These are phyloP conservation scores for Penicillium sp. DNA, from an alignment of 2,329 filamentous ascomycete species.

Conservation along the genomic window DNA sequence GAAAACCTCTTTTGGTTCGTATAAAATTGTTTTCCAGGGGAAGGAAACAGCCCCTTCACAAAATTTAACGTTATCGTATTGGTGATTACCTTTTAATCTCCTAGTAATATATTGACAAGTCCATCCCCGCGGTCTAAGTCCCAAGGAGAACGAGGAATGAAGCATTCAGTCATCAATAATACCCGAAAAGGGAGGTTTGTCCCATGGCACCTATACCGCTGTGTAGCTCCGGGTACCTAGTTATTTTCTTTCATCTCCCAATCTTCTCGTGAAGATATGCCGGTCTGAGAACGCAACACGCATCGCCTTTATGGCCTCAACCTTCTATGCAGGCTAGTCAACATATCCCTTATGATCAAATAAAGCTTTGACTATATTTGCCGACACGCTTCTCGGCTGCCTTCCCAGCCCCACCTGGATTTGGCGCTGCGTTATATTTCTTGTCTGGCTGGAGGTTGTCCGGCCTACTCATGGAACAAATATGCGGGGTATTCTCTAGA, in stretches of 20 bases:
- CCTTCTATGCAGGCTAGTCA: conserved; percentile 42
- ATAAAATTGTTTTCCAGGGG: not conserved
- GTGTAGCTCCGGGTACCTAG: not conserved
- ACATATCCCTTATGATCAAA: conserved; percentile 48
- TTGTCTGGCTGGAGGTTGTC: conserved; percentile 43
- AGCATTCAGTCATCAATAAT: no score
- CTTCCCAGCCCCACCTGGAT: conserved; percentile 24
- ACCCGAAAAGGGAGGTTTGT: no score
- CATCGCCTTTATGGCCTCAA: conserved; percentile 43
- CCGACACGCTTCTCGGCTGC: conserved; percentile 22
- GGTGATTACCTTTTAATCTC: no score
- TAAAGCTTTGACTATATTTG: conserved; percentile 48
- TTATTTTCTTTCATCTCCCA: not conserved
- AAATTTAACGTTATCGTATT: not conserved
- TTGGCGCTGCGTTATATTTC: conserved; percentile 43
- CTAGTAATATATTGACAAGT: no score
- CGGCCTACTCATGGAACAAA: conserved; percentile 48
- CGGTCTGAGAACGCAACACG: conserved; percentile 39
- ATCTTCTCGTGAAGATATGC: conserved; percentile 6
- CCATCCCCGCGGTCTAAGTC: no score
- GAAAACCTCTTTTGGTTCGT: not conserved
- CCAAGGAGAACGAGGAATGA: no score
- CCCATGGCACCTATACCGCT: no score
- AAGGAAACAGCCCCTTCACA: not conserved
- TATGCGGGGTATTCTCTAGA: conserved; percentile 47